Evolutionary conservation across 371 early-diverging fungal species (phyloP), one percentile per base, ranked within the genome.

Genomic region (Mortierella sp.): DNA sequence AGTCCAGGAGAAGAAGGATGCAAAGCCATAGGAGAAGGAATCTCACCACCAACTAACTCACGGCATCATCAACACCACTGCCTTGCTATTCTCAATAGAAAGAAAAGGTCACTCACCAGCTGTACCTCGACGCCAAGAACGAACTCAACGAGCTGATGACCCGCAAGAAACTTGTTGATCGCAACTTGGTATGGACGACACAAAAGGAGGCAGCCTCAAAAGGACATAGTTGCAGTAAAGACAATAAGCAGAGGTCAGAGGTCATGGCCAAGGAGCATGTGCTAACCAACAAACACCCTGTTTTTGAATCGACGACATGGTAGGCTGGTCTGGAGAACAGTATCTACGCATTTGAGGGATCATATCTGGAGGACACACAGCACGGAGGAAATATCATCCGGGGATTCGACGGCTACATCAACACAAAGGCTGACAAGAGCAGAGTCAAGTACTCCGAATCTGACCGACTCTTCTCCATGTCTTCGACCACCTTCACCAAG

Each of bases 301-400:
- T 21, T 38, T 48, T 55, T n/a, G 10, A 24, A 46, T 7, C 12
- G 46, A 7, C 16, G 6, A 16, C 12, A 88, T 89, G 82, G 90
- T 75, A 93, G 85, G 85, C 85, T 54, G 81, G 90, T 51, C 85
- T 97, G 18, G 97, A 97, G 83, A 87, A 92, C 44, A 91, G 92
- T 65, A 95, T 97, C 75, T 97, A 95, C 87, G 85, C 92, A 7
- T 95, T 95, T 87, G 97, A 97, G 79, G 94, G 94, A 1, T 93
- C 95, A 16, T 97, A 97, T 80, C 82, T 97, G 65, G 96, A 96
- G 86, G 96, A 97, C 68, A 96, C 97, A 7, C 93, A 92, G 68
- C 91, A 90, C 49, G 91, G 92, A 68, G 97, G 97, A 21, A 97
- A 97, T 77, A 93, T 97, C 63, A 93, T 97, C 71, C 91, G 93